phyloP scores from a whole-genome alignment of 1,139 yeast species.

The Scheffersomyces lignicola region DNA sequence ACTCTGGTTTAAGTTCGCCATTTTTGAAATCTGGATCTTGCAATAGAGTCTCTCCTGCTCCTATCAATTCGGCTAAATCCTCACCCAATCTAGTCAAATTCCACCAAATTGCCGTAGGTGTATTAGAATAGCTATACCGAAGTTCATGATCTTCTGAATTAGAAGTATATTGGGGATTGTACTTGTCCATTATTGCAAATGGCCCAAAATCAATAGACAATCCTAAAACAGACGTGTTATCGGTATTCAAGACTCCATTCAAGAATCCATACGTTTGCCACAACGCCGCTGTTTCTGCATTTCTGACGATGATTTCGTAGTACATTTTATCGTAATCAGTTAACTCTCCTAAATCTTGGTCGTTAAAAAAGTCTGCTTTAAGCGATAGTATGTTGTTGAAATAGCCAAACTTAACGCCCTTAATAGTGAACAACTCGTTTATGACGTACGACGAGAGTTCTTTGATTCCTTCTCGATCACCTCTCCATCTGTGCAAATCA shows the following conservation, averaged over 20 bases:
- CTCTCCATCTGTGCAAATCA: constrained; percentile 76
- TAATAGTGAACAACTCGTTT: constrained; percentile 54
- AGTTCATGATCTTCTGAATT: constrained; percentile 79
- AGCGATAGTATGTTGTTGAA: constrained; percentile 19
- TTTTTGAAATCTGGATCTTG: constrained; percentile 37
- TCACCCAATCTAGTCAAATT: constrained; percentile 85
- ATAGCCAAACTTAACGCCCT: constrained; percentile 35
- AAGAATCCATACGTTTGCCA: constrained; percentile 93
- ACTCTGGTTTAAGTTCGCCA: constrained; percentile 42
- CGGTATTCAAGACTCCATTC: constrained; percentile 94
- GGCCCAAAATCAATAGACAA: constrained; percentile 94
- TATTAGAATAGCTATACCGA: constrained; percentile 77
- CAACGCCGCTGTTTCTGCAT: constrained; percentile 75
- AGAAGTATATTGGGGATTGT: constrained; percentile 80
- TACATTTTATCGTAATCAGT: constrained; percentile 72
- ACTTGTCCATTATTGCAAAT: constrained; percentile 83
- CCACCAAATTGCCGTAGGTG: constrained; percentile 93
- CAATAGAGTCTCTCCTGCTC: constrained; percentile 57
- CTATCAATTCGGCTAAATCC: constrained; percentile 76
- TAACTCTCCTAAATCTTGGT: constrained; percentile 31
- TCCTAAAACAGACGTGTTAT: constrained; percentile 86
- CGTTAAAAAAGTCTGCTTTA: constrained; percentile 23
- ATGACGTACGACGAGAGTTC: constrained; percentile 73
- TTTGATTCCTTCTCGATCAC: constrained; percentile 63
- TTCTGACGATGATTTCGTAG: constrained; percentile 65